A percentile compares a stretch with the other conserved stretches of the same genome.
Evolutionary conservation across 805 yeast genomes (phyloP).

Genomic region (Metschnikowia corniflorae): DNA sequence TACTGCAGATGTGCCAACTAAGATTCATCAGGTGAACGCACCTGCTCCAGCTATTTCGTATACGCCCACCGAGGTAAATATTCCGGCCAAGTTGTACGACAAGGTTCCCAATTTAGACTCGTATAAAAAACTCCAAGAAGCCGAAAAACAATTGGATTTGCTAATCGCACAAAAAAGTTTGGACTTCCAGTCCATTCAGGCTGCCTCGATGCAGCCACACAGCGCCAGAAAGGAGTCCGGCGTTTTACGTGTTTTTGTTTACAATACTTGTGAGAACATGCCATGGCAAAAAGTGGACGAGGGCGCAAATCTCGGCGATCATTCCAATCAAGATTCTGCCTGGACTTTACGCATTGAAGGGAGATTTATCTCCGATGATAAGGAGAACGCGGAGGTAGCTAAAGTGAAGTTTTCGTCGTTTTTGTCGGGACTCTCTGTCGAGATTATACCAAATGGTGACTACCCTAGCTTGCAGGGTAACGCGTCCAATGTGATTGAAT

Average conservation of each 20-base stretch:
- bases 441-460: constrained; percentile 48
- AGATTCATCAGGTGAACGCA: constrained; percentile 21
- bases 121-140: constrained; percentile 67
- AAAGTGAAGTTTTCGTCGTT: constrained; percentile 42
- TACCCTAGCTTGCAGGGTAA: constrained; percentile 32
- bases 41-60: constrained; percentile 40
- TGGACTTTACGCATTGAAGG: constrained; percentile 95
- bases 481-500: constrained; percentile 60
- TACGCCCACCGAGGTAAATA: constrained; percentile 40
- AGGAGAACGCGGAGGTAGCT: constrained; percentile 6
- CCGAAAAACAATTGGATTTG: constrained; percentile 81
- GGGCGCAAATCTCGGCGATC: constrained; percentile 15
- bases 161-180: constrained; percentile 77
- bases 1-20: constrained; percentile 28
- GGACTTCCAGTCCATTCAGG: constrained; percentile 70
- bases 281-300: constrained; percentile 61
- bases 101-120: constrained; percentile 67
- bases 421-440: constrained; percentile 80
- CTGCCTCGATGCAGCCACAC: constrained; percentile 37
- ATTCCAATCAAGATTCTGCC: constrained; percentile 38
- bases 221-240: constrained; percentile 47
- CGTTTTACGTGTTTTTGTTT: constrained; percentile 72
- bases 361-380: constrained; percentile 47
- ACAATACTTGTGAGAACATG: constrained; percentile 80
- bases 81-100: constrained; percentile 35